Conservation (phyloP, 352 stramenopile genomes). For the Pythium myriotylum region DNA sequence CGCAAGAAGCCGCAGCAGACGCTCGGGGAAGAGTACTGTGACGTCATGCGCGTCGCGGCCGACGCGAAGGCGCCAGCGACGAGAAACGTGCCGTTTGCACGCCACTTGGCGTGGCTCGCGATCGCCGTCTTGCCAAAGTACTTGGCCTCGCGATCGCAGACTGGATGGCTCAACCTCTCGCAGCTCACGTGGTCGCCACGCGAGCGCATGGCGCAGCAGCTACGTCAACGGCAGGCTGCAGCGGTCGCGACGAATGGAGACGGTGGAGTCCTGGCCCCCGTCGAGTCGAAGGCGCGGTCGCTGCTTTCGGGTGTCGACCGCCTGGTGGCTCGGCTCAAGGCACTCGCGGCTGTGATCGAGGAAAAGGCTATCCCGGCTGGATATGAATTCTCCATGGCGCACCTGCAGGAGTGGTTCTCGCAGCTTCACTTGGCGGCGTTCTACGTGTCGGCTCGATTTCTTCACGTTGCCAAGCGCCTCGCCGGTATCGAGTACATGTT, state of each 20-base stretch:
- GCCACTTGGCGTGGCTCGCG: conserved; percentile 63
- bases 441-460: conserved; percentile 75
- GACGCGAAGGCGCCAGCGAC: conserved; percentile 14
- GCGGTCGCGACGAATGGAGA: not conserved
- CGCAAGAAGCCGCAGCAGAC: conserved; percentile 68
- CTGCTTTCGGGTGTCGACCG: conserved; percentile 40
- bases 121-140: conserved; percentile 63
- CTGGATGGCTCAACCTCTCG: conserved; percentile 69
- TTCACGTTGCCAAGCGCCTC: conserved; percentile 71
- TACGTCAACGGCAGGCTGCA: conserved; percentile 48
- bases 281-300: conserved; percentile 27
- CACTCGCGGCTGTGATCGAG: conserved; percentile 39
- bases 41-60: conserved; percentile 66
- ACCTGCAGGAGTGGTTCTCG: conserved; percentile 49
- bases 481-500: conserved; percentile 80
- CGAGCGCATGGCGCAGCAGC: conserved; percentile 81
- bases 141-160: conserved; percentile 58
- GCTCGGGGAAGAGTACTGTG: conserved; percentile 88
- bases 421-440: conserved; percentile 73
- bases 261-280: conserved; percentile 1
- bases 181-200: conserved; percentile 66
- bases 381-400: conserved; percentile 59
- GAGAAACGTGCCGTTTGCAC: conserved; percentile 35
- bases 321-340: conserved; percentile 49
- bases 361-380: conserved; percentile 49